These are phyloP conservation scores for Silene latifolia DNA, from an alignment of 148 eudicot species.

Conservation along the genomic window DNA sequence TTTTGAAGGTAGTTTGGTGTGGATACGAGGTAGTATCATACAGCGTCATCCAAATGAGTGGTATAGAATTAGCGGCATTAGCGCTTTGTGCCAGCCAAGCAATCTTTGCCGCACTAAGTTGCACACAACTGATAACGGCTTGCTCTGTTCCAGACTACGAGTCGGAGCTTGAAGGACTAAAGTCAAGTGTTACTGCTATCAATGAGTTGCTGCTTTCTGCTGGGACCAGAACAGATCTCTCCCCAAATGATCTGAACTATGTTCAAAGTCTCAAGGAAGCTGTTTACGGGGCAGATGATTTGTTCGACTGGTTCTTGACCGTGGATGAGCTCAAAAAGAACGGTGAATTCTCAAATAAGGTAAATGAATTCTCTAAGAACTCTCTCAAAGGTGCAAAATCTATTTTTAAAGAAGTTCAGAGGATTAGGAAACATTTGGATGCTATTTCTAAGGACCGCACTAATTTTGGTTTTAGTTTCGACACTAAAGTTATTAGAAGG, in stretches of 20 bases:
- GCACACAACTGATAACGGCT: background rate
- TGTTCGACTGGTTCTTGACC: slow-evolving; percentile 22
- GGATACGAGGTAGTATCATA: background rate
- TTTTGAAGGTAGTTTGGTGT: background rate
- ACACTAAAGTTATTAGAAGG: background rate
- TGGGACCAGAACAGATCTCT: background rate
- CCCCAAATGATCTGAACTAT: slow-evolving; percentile 5
- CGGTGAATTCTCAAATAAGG: slow-evolving; percentile 12
- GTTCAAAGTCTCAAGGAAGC: slow-evolving; percentile 12
- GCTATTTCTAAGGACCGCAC: background rate
- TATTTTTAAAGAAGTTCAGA: slow-evolving; percentile 9
- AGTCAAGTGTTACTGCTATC: background rate
- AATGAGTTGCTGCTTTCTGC: background rate
- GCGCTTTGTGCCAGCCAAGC: background rate
- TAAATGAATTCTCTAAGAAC: slow-evolving; percentile 16
- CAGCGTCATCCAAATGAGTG: background rate
- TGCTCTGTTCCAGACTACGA: background rate
- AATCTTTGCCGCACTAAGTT: background rate
- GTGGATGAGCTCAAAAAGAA: slow-evolving; percentile 6
- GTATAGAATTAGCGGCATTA: background rate
- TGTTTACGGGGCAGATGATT: slow-evolving; percentile 24
- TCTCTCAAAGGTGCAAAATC: background rate
- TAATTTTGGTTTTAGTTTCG: slow-evolving; percentile 11
- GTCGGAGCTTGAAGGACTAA: background rate
- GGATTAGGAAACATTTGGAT: slow-evolving; percentile 13